These are phyloP conservation scores for Edaphochlamys debaryana DNA, from an alignment of 139 green algal species.

Conservation along the genomic window DNA sequence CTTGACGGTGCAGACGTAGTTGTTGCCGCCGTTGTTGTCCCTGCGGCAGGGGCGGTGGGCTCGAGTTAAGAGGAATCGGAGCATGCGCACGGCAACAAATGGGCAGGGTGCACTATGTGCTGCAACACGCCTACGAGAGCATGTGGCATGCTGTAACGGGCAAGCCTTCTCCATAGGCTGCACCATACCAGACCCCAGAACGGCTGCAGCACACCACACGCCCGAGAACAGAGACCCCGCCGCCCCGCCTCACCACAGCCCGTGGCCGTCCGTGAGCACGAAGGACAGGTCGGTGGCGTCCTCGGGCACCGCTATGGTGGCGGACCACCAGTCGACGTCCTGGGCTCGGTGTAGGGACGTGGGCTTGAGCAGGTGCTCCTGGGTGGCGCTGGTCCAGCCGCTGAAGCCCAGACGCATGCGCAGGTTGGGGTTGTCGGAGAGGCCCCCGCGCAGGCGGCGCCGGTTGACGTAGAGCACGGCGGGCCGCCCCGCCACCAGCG, in stretches of 20 bases:
- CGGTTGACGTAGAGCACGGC: conserved; percentile 53
- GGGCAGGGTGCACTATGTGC: too few species aligned
- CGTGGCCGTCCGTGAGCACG: conserved; percentile 47
- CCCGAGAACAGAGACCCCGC: too few species aligned
- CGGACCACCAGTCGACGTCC: conserved; percentile 45
- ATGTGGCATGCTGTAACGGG: too few species aligned
- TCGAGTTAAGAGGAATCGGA: too few species aligned
- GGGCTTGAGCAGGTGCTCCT: conserved; percentile 17
- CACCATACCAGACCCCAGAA: too few species aligned
- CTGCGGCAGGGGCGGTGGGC: too few species aligned
- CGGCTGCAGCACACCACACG: too few species aligned
- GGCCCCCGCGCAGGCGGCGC: neutral
- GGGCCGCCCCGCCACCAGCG: conserved; percentile 39
- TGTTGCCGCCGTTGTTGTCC: conserved; percentile 58
- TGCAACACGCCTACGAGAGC: too few species aligned
- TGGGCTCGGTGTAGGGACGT: conserved; percentile 17
- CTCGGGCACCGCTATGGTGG: conserved; percentile 14
- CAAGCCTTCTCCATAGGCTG: too few species aligned
- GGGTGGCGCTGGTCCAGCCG: conserved; percentile 8
- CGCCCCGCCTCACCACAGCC: conserved; percentile 3
- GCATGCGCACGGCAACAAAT: too few species aligned
- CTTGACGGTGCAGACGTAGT: conserved; percentile 50
- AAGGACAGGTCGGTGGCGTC: conserved; percentile 51
- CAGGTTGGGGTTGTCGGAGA: conserved; percentile 31
- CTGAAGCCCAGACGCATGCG: conserved; percentile 48